Percentiles rank a stretch among this genome's conserved stretches.
Evolutionary conservation across 2,329 filamentous ascomycete genomes (phyloP).

Genomic region (Fusarium concolor): DNA sequence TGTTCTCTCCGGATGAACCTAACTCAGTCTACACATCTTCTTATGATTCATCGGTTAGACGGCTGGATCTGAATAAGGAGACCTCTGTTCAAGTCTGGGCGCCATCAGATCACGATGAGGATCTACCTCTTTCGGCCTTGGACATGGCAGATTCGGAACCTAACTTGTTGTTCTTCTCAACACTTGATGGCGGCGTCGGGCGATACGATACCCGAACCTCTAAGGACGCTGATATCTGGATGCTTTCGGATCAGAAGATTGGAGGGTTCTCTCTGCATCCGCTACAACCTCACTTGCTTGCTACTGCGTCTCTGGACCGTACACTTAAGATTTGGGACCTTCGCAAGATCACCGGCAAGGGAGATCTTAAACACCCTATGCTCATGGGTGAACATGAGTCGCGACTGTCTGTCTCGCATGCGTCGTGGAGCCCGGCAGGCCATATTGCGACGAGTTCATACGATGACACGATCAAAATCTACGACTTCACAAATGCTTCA

Average conservation of each 20-base stretch:
- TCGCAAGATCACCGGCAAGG: slow-evolving; percentile 77
- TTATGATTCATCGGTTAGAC: slow-evolving; percentile 92
- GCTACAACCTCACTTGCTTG: slow-evolving; percentile 80
- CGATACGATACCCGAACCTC: slow-evolving; percentile 80
- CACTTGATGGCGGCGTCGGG: slow-evolving; percentile 82
- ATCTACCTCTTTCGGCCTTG: slow-evolving; percentile 84
- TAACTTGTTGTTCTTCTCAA: slow-evolving; percentile 86
- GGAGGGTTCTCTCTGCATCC: slow-evolving; percentile 92
- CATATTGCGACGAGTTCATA: slow-evolving; percentile 93
- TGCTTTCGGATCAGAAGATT: slow-evolving; percentile 91
- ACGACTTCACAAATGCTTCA: slow-evolving; percentile 75
- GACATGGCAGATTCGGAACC: slow-evolving; percentile 80
- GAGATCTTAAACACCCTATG: slow-evolving; percentile 69
- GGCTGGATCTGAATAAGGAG: slow-evolving; percentile 84
- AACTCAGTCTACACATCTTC: slow-evolving; percentile 86
- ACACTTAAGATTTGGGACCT: slow-evolving; percentile 94
- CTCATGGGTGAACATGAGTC: slow-evolving; percentile 86
- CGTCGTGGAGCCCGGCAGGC: slow-evolving; percentile 86
- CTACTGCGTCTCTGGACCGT: slow-evolving; percentile 90
- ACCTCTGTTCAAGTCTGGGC: slow-evolving; percentile 85
- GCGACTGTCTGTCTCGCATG: slow-evolving; percentile 88
- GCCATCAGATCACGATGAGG: slow-evolving; percentile 74
- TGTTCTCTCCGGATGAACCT: slow-evolving; percentile 77
- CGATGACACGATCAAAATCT: slow-evolving; percentile 94
- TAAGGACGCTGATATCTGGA: slow-evolving; percentile 72